Base-by-base conservation (phyloP, 345 rosid species). In the Euphorbia pulcherrima region DNA sequence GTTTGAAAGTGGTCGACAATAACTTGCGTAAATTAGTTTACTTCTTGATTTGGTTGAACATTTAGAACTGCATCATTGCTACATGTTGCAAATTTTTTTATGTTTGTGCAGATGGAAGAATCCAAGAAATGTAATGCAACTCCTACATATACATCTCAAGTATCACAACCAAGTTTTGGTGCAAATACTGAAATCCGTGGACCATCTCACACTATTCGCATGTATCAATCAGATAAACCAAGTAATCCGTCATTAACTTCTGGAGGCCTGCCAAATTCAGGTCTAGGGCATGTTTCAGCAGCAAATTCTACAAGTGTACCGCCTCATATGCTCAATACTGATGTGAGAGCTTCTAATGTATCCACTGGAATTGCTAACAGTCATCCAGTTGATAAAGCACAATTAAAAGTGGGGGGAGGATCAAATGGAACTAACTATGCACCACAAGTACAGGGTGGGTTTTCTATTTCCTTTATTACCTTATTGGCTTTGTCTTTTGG, bases 41-140 rank as follows among this genome's bases (percentile, higher is more conserved):
- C 37, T 28, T 29, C 17, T 48, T 46, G 27, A 61, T 73, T 51
- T 27, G 44, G 2, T 20, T 50, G 18, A 50, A 51, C 46, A 8
- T 13, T 64, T 28, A 28, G n/a, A 23, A 56, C 3, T 24, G 24
- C 17, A 35, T 44, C 11, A 33, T 62, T 24, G 40, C 30, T 23
- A 18, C 64, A 52, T 14, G 39, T 27, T 62, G 60, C 58, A 21
- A 66, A 18, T 61, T 57, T 54, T 18, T 75, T 72, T 10, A 24
- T 79, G 65, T 58, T 68, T 69, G 18, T 68, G 68, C 74, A 91
- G 99, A 89, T 89, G 87, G 95, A 88, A 84, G 97, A 86, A 52
- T 74, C 89, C 53, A 85, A 78, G 65, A 81, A 81, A 78, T 75
- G 77, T 24, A 37, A 71, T 21, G 54, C 83, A 14, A 78, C 84